Evolutionary conservation across 148 eudicot genomes (phyloP), one percentile per base, ranked within the genome.

Genomic region (Pharnaceum exiguum): DNA sequence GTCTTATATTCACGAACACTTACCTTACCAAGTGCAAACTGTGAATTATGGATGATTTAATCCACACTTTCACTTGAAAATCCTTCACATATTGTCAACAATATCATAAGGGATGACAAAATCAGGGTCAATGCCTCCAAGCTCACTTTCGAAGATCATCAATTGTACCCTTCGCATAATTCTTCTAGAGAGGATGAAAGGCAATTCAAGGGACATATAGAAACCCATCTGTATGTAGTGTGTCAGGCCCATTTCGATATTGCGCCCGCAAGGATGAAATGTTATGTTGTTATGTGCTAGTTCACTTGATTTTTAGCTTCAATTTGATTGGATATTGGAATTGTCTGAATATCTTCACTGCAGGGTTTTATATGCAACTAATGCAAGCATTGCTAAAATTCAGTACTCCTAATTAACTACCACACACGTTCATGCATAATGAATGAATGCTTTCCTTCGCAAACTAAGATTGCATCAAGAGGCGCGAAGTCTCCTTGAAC

Each of bases 111-210:
- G 69, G 6, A 65, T 37, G 19, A 65, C 60, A 47, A 45, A 65
- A 46, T 42, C 36, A 46, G 55, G 69, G 47, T 65, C 55, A 15
- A 65, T 45, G 44, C 69, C 35, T 29, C 49, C 55, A 10, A 65
- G 27, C 19, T 65, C 69, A 13, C 62, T 56, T 40, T 65, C 54
- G 11, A 66, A 30, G 46, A 66, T 11, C 2, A 66, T 19, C 56
- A 56, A 56, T 25, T 57, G 62, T 4, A 57, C 32, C n/a, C 48
- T 38, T 33, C 36, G 46, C 6, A 37, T n/a, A 10, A 40, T 63
- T 23, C 55, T 28, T 39, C 28, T 36, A 21, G 10, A n/a, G 3
- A 56, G 2, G 31, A 16, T 37, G 3, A 57, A 26, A 2, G 54
- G 70, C 28, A 66, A 31, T 2, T 42, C 62, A 37, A 57, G 28